Conservation (phyloP, 2,329 filamentous ascomycete genomes). For the Ceratocystis destructans region DNA sequence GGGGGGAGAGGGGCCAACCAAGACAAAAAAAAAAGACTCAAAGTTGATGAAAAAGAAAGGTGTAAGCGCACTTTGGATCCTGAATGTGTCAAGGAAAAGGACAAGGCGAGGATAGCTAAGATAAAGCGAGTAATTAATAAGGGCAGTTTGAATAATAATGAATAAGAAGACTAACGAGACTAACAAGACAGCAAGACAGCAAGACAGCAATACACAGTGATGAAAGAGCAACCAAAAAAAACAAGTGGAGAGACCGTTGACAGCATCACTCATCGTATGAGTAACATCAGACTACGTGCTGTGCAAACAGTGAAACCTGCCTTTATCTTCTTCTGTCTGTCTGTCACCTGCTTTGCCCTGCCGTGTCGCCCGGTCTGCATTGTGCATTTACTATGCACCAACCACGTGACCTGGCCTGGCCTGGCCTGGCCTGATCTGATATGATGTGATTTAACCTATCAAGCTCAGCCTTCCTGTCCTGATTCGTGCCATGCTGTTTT, state of each 20-base stretch:
- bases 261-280: slow-evolving; percentile 11
- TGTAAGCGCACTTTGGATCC: slow-evolving; percentile 18
- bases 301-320: not conserved
- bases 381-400: not conserved
- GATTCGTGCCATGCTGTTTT: not conserved
- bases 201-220: not conserved
- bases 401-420: not conserved
- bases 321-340: not conserved
- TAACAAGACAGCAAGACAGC: no score
- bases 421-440: not conserved
- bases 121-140: not conserved
- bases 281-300: slow-evolving; percentile 7
- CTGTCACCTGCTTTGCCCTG: not conserved
- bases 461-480: no score
- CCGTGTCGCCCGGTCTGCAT: not conserved
- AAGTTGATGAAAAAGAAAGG: slow-evolving; percentile 12
- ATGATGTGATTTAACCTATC: not conserved
- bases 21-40: not conserved
- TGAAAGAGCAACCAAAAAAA: not conserved
- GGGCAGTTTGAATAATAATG: not conserved
- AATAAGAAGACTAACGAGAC: not conserved
- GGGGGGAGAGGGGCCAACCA: slow-evolving; percentile 1
- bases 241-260: no score
- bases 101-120: no score
- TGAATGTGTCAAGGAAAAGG: not conserved